Conservation (phyloP, 2,329 filamentous ascomycete species). For the Emergomyces pasteurianus region DNA sequence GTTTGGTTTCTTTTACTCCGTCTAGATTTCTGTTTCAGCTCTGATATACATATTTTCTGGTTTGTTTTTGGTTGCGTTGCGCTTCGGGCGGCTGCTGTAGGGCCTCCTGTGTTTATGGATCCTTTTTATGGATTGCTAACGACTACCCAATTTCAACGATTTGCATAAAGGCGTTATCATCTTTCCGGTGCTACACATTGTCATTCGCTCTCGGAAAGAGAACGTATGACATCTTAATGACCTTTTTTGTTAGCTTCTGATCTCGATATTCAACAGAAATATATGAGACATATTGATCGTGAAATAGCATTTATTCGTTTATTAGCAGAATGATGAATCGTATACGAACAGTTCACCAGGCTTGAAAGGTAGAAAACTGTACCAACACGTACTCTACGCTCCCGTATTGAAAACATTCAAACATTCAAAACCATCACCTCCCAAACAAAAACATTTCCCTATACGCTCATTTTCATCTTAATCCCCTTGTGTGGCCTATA, state of each 20-base stretch:
- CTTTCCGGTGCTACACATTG: background rate
- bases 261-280: background rate
- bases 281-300: background rate
- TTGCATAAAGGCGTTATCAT: background rate
- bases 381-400: background rate
- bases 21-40: background rate
- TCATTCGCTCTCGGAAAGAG: background rate
- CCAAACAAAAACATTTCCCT: slow-evolving; percentile 22
- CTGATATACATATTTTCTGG: background rate
- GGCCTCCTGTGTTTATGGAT: background rate
- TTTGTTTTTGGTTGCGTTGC: background rate
- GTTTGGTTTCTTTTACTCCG: background rate
- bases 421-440: background rate
- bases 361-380: background rate
- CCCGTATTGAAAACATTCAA: background rate
- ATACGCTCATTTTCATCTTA: slow-evolving; percentile 96
- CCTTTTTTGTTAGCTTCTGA: background rate
- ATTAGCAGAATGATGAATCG: background rate
- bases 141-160: background rate
- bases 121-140: background rate
- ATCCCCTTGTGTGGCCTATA: slow-evolving; percentile 89
- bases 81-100: background rate
- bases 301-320: background rate
- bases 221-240: background rate
- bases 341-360: background rate